Evolutionary conservation across 1,284 basidiomycete genomes (phyloP), one percentile per base, ranked within the genome.

Genomic region (Peniophora sp.): DNA sequence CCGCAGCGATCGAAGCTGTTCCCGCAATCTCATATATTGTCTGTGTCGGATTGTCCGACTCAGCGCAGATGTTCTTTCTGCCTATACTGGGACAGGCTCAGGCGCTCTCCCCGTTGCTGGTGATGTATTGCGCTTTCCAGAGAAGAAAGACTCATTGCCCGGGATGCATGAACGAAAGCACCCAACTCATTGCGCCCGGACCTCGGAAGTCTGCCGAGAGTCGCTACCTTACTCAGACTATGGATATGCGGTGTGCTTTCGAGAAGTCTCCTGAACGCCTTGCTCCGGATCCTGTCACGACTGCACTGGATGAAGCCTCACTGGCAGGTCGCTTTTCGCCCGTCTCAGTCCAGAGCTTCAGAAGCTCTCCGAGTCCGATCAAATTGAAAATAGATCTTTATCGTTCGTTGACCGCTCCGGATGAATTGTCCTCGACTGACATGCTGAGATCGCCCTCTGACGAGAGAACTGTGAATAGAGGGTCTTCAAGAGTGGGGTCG

Each of bases 21-120:
- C 57, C 64, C 2, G 59, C 62, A 0, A 47, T 68, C n/a, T 37
- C 66, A 3, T 59, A 62, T 36, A 60, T 70, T 23, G 55, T 69
- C 24, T 52, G 59, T 3, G 64, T 64, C 24, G 67, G 61, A 0
- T 34, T 60, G 11, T 54, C 56, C 27, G 66, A 61, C 48, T 60
- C 63, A 0, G 34, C 65, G 15, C 67, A 67, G 51, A 65, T 64
- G 43, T 60, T 62, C 3, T 54, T 71, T 11, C 57, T 70, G 0
- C 69, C 69, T 0, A 52, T 66, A 36, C 57, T 71, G 3, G 67
- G 67, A 1, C 68, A 70, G 52, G 51, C 69, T 22, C 69, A 70
- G 58, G 69, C 68, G n/a, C 24, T 61, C 41, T 14, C n/a, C 24
- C 11, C 8, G 34, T 27, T 35, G 46, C 15, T 41, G 5, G n/a